Evolutionary conservation across 805 yeast genomes (phyloP).

Genomic region (Ascoidea asiatica): DNA sequence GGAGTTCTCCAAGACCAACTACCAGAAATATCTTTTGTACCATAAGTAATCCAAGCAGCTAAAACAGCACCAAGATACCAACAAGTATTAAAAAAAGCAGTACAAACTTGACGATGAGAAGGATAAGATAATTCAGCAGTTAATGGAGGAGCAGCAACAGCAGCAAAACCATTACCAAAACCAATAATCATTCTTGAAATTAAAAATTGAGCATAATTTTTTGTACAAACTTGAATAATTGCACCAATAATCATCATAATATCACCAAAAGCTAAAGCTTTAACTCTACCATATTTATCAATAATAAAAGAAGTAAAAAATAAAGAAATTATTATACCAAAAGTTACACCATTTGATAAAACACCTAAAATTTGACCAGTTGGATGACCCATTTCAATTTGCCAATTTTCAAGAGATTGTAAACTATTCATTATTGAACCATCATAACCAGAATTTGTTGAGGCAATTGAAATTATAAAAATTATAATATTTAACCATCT

Average conservation of each 20-base stretch:
- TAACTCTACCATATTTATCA: conserved; percentile 31
- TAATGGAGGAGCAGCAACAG: conserved; percentile 32
- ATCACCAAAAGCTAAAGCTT: conserved; percentile 67
- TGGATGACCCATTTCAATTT: conserved; percentile 24
- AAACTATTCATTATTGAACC: conserved; percentile 37
- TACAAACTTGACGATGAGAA: conserved; percentile 24
- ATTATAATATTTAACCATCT: conserved; percentile 23
- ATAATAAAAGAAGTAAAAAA: conserved; percentile 16
- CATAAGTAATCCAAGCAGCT: conserved; percentile 38
- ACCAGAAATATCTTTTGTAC: no score
- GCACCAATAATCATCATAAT: conserved; percentile 45
- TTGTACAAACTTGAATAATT: conserved; percentile 11
- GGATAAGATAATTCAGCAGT: conserved; percentile 39
- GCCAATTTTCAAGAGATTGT: conserved; percentile 31
- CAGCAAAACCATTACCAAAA: conserved; percentile 27
- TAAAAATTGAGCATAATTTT: conserved; percentile 20
- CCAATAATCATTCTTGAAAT: conserved; percentile 35
- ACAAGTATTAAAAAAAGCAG: conserved; percentile 33
- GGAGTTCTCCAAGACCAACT: no score
- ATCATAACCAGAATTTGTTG: conserved; percentile 36
- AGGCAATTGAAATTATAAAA: conserved; percentile 27
- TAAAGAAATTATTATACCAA: conserved; percentile 25
- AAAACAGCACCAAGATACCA: conserved; percentile 41
- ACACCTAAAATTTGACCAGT: conserved; percentile 27
- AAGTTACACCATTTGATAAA: conserved; percentile 25